Evolutionary conservation across 2,329 filamentous ascomycete genomes (phyloP), one percentile per base, ranked within the genome.

Genomic region (Delphinella strobiligena): DNA sequence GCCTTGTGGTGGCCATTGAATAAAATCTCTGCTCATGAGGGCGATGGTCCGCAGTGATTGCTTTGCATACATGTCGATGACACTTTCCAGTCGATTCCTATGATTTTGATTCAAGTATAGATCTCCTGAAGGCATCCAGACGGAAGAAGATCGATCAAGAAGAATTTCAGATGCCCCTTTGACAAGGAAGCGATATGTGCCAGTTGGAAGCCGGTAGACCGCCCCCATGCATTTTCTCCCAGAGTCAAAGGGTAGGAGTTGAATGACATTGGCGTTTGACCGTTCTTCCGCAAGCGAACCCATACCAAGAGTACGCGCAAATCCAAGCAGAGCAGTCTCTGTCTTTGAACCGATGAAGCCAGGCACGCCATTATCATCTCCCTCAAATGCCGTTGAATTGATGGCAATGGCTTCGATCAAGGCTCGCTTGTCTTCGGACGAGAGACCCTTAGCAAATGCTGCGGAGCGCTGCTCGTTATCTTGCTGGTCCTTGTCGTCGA

Each of bases 81-180:
- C 51, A 33, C 44, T 37, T 10, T 47, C 46, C 18, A 63, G 39
- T 1, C 44, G 43, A 34, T 51, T 38, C 3, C 47, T 48, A n/a
- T 40, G 36, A 14, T 38, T 37, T 7, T 47, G 41, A 4, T 54
- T 42, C 4, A 54, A 31, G 0, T 44, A 35, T 33, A 51, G 47
- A 2, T 40, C 36, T n/a, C 47, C 31, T 0, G 53, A 43, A 38
- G 2, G 40, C 14, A 19, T 36, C 34, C 17, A 40, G 14, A 49
- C 14, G 45, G 33, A 3, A 45, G 46, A 19, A 42, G 39, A 8
- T 36, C 19, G 19, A 31, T 34, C n/a, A 2, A 74, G 56, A 2
- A 74, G 58, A 36, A 75, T 74, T 48, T 75, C 72, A 0, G 72
- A 74, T 11, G 71, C 72, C 72, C 22, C 72, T 52, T 75, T 75